These are phyloP conservation scores for Beauveria bassiana DNA, from an alignment of 2,329 filamentous ascomycete species.

Conservation along the genomic window DNA sequence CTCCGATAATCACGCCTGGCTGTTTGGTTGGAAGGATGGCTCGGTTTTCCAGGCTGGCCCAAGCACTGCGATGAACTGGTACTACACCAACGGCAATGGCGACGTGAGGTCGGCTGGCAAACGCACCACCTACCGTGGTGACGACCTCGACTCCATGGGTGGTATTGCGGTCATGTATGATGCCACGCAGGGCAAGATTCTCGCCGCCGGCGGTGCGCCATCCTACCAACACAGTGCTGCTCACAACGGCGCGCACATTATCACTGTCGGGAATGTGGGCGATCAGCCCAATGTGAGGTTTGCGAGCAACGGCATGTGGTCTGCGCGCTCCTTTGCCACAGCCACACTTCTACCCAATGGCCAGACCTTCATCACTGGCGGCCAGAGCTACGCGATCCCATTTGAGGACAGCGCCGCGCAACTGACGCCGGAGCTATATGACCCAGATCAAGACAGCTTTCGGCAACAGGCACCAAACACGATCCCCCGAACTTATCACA, in stretches of 20 bases:
- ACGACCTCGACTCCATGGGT: slow-evolving; percentile 42
- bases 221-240: slow-evolving; percentile 36
- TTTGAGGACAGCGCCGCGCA: slow-evolving; percentile 37
- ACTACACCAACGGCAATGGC: slow-evolving; percentile 36
- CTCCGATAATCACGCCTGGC: slow-evolving; percentile 26
- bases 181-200: slow-evolving; percentile 48
- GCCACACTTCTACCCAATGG: slow-evolving; percentile 41
- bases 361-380: slow-evolving; percentile 38
- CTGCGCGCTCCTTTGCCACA: slow-evolving; percentile 36
- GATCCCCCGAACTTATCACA: slow-evolving; percentile 42
- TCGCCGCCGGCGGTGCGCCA: slow-evolving; percentile 41
- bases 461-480: slow-evolving; percentile 27
- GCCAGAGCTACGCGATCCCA: slow-evolving; percentile 32
- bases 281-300: neutral
- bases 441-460: slow-evolving; percentile 35
- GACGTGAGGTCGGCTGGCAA: slow-evolving; percentile 32
- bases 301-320: slow-evolving; percentile 23
- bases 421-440: slow-evolving; percentile 37
- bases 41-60: slow-evolving; percentile 49
- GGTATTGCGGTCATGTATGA: slow-evolving; percentile 52
- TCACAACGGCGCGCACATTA: slow-evolving; percentile 38
- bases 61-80: slow-evolving; percentile 50
- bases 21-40: slow-evolving; percentile 35
- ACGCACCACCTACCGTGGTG: slow-evolving; percentile 19
- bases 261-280: slow-evolving; percentile 34